These are phyloP conservation scores for Penicillium griseofulvum DNA, from an alignment of 2,329 filamentous ascomycete species.

Conservation along the genomic window DNA sequence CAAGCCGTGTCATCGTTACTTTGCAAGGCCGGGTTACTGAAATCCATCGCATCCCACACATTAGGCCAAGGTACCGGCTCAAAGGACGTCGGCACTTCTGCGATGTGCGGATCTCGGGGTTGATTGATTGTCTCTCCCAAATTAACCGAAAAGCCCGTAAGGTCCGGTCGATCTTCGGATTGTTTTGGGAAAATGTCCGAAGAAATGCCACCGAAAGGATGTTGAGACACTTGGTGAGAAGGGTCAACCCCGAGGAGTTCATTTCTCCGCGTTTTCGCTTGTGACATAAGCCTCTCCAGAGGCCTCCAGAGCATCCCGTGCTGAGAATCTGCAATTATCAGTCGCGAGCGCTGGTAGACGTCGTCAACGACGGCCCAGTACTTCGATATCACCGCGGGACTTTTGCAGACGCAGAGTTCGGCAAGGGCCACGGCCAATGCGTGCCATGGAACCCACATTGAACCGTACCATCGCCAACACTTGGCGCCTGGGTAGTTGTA, in stretches of 20 bases:
- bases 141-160: not conserved
- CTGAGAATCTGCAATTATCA: conserved; percentile 27
- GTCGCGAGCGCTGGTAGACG: conserved; percentile 23
- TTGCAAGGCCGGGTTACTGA: conserved; percentile 5
- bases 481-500: conserved; percentile 20
- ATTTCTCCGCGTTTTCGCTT: conserved; percentile 18
- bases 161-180: not conserved
- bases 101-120: not conserved
- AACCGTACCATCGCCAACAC: conserved; percentile 29
- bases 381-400: conserved; percentile 17
- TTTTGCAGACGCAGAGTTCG: conserved; percentile 32
- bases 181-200: not conserved
- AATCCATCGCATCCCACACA: conserved; percentile 29
- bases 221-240: not conserved
- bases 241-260: conserved; percentile 8
- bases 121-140: not conserved
- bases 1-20: conserved; percentile 22
- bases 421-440: conserved; percentile 32
- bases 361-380: conserved; percentile 28
- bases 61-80: conserved; percentile 17
- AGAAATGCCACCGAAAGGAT: not conserved
- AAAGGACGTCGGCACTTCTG: not conserved
- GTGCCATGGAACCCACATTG: conserved; percentile 35
- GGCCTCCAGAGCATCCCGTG: conserved; percentile 33
- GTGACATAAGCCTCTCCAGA: conserved; percentile 31